Conservation (phyloP, 225 moss, liverwort and hornwort species). For the Polytrichum formosum region DNA sequence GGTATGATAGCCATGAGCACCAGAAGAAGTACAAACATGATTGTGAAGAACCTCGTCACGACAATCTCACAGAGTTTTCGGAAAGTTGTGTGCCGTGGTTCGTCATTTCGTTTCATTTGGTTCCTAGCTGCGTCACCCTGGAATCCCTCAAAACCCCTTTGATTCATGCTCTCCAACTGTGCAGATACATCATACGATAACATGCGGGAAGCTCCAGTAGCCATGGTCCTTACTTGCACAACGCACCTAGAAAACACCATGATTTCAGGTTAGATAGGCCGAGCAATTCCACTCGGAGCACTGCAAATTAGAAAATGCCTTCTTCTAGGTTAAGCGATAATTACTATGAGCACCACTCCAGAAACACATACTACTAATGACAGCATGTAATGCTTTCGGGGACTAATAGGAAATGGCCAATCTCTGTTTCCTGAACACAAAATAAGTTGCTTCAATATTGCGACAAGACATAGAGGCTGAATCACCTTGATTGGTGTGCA, state of each 20-base stretch:
- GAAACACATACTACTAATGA: background rate
- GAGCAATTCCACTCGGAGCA: too few relatives aligned
- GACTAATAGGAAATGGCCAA: conserved; percentile 3
- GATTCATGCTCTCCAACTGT: conserved; percentile 10
- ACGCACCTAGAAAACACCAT: too few relatives aligned
- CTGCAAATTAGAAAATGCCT: too few relatives aligned
- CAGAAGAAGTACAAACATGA: conserved; percentile 28
- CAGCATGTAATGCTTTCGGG: conserved; percentile 2
- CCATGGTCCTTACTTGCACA: conserved; percentile 20
- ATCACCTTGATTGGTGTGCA: conserved; percentile 26
- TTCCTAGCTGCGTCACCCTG: conserved; percentile 26
- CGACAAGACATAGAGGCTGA: background rate
- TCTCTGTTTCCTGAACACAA: conserved; percentile 3
- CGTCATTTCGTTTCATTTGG: background rate
- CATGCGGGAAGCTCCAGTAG: conserved; percentile 25
- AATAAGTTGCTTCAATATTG: background rate
- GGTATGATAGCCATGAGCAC: conserved; percentile 32
- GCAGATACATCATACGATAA: conserved; percentile 29
- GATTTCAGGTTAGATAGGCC: too few relatives aligned
- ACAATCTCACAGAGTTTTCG: conserved; percentile 30
- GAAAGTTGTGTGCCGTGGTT: background rate
- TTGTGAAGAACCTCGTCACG: conserved; percentile 22
- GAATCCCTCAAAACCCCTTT: conserved; percentile 31
- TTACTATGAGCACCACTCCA: background rate
- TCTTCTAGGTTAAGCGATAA: too few relatives aligned